Conservation (phyloP, 495 filamentous ascomycete genomes). For the Xylaria scruposa region DNA sequence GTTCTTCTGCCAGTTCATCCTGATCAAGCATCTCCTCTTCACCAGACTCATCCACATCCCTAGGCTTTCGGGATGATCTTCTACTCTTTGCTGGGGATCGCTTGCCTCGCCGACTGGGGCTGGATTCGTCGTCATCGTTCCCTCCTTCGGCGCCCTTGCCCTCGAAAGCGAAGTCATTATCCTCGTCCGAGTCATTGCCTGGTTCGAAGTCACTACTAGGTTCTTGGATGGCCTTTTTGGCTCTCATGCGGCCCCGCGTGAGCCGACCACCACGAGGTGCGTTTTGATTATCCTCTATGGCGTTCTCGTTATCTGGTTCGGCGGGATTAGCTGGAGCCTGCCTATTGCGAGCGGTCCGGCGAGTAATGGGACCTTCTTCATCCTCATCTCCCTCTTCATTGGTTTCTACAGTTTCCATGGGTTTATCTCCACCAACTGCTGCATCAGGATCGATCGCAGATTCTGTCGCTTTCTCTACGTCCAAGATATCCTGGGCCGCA, state of each 20-base stretch:
- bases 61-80: slow-evolving; percentile 43
- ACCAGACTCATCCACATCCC: slow-evolving; percentile 52
- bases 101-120: slow-evolving; percentile 48
- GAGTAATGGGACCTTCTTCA: slow-evolving; percentile 66
- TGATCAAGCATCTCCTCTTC: slow-evolving; percentile 69
- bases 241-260: slow-evolving; percentile 53
- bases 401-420: slow-evolving; percentile 48
- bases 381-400: slow-evolving; percentile 69
- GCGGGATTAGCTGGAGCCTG: slow-evolving; percentile 33
- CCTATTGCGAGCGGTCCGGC: slow-evolving; percentile 58
- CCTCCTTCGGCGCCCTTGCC: slow-evolving; percentile 35
- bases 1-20: slow-evolving; percentile 82
- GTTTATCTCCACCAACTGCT: slow-evolving; percentile 41
- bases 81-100: slow-evolving; percentile 48
- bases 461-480: slow-evolving; percentile 29
- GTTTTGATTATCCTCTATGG: slow-evolving; percentile 39
- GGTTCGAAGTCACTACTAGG: slow-evolving; percentile 91
- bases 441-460: slow-evolving; percentile 46
- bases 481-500: slow-evolving; percentile 12
- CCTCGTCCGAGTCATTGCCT: slow-evolving; percentile 65
- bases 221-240: slow-evolving; percentile 64
- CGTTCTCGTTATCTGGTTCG: slow-evolving; percentile 46
- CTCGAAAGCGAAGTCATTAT: slow-evolving; percentile 53
- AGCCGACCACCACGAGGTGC: slow-evolving; percentile 51
- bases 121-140: slow-evolving; percentile 50